Base-by-base conservation (phyloP, 1,284 basidiomycete genomes). In the Golubevia sp. region DNA sequence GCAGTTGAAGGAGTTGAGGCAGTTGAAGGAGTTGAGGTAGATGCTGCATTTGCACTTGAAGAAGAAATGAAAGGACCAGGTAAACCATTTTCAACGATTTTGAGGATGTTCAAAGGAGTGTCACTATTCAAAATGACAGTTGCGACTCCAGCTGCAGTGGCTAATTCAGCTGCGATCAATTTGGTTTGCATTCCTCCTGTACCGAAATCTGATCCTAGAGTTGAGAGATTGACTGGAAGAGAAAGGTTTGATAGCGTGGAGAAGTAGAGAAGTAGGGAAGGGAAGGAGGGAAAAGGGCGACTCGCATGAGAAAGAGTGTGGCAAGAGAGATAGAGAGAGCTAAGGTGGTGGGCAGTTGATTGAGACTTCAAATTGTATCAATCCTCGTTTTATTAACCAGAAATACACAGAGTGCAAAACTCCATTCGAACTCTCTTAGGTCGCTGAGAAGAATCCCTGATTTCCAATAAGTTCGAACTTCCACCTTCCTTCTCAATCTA, bases 121-220 rank as follows among this genome's bases (percentile, higher is more conserved):
- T 89, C 66, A 48, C 76, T 75, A 55, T 80, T 80, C 71, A 94
- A 93, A 71, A 86, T 94, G 71, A 92, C 91, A 1, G 79, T 94
- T 52, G 89, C 87, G n/a, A 97, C 94, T 3, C 97, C 96, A 0
- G 95, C 96, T 0, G 91, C 94, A 0, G 92, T 97, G 0, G 96
- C 95, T 15, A 99, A 92, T 82, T 99, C 97, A 0, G 97, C 96
- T 0, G 96, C 96, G 68, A 99, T 97, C 65, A 99, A 89, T 82
- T 99, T 99, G 4, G 97, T 99, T 85, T 97, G 94, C 97, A 99
- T 99, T 3, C 97, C 97, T 0, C 96, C 97, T 1, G 97, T 99
- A 0, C 96, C 97, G 11, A 99, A 88, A 68, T 89, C 92, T 0
- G 93, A 95, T 0, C 96, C 97, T 3, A 96, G 87, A 0, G 94